Base-by-base conservation (phyloP, 148 eudicot species). In the Fagopyrum esculentum region DNA sequence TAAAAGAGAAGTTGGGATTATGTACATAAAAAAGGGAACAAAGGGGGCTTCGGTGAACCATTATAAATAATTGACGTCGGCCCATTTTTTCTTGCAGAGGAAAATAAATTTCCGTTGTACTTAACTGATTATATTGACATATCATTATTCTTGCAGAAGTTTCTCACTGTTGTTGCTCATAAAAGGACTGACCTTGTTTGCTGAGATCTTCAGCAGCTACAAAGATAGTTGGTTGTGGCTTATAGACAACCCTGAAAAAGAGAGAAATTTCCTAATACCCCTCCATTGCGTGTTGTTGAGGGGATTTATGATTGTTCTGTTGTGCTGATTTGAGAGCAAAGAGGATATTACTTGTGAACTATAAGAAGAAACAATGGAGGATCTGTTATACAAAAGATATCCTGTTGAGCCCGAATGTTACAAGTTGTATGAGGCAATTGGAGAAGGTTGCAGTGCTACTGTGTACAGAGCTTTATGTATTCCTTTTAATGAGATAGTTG, bases 361-460 rank as follows among this genome's bases (percentile, higher is more conserved):
- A 68, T 83, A 85, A 81, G 75, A 74, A 78, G 81, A 61, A 80
- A 56, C 74, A 68, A 91, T 91, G 96, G 89, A 74, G 75, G 75
- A 71, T 76, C 45, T 71, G 35, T 45, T 86, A 9, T 90, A 84
- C 76, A 92, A 81, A 82, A 89, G 79, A 76, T 95, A 83, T 79
- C 96, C 99, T 16, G 85, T 92, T 40, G 80, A 83, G 82, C 87
- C 93, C 44, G 78, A 80, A 76, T 83, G 84, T 76, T 95, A 95
- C 82, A 85, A 84, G 83, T 75, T 92, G 78, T 95, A 87, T 73
- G 99, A 95, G 80, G 97, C 84, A 83, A 86, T 95, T 82, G 99
- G 99, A 73, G 97, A 92, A 60, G 99, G 99, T 61, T 93, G 90
- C 70, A 95, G 99, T 79, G 97, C 99, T 63, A 82, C 90, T 80